Evolutionary conservation across 257 asterid species (phyloP).

Genomic region (Nicotiana undulata): DNA sequence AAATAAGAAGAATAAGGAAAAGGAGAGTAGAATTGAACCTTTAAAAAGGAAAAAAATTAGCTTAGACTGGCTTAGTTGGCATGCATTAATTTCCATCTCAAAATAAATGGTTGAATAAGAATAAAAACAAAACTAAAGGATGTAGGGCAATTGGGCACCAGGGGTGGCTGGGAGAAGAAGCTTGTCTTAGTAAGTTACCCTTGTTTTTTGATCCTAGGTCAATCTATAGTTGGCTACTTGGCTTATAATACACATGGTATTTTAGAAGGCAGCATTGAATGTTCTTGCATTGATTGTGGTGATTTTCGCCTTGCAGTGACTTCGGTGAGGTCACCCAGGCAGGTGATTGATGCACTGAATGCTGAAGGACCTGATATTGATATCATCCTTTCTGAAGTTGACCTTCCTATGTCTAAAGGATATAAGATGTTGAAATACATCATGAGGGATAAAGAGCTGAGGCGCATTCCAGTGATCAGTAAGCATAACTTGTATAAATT

Average conservation of each 20-base stretch:
- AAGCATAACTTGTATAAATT: slow-evolving; percentile 18
- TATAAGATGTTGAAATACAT: slow-evolving; percentile 63
- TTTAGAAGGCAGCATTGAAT: background rate
- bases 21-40: background rate
- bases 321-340: slow-evolving; percentile 83
- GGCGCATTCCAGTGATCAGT: slow-evolving; percentile 91
- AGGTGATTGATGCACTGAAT: slow-evolving; percentile 85
- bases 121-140: background rate
- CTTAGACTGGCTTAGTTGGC: background rate
- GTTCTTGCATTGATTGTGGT: slow-evolving; percentile 6
- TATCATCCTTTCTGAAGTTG: slow-evolving; percentile 82
- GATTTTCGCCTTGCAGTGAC: slow-evolving; percentile 47
- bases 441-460: slow-evolving; percentile 68
- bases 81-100: background rate
- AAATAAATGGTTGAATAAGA: background rate
- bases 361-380: slow-evolving; percentile 88
- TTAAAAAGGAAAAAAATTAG: background rate
- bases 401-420: slow-evolving; percentile 90
- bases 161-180: background rate
- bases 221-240: background rate
- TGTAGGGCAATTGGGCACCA: background rate
- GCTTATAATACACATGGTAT: background rate
- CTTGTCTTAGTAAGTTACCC: background rate
- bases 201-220: background rate
- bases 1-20: background rate